Percentiles rank a stretch among this genome's conserved stretches.
These are phyloP conservation scores for Sapria himalayana DNA, from an alignment of 345 rosid genomes.

Conservation along the genomic window DNA sequence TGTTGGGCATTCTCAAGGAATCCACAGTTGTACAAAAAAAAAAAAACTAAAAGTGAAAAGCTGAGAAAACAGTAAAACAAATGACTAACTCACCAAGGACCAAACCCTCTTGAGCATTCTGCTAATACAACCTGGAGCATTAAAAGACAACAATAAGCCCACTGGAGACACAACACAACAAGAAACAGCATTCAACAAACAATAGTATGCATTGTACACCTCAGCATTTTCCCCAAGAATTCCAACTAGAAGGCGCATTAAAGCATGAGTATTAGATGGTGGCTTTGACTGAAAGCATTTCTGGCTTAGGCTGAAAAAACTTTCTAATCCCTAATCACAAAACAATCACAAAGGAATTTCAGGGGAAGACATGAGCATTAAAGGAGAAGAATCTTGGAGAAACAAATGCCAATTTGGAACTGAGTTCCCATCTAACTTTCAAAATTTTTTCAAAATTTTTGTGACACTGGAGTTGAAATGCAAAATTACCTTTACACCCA, in stretches of 20 bases:
- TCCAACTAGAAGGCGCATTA: constrained; percentile 50
- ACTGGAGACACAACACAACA: background rate
- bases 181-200: too few relatives aligned
- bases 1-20: too few relatives aligned
- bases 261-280: constrained; percentile 34
- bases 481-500: too few relatives aligned
- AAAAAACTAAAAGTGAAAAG: constrained; percentile 1
- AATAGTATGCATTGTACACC: constrained; percentile 21
- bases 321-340: constrained; percentile 74
- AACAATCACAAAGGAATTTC: too few relatives aligned
- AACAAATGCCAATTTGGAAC: too few relatives aligned
- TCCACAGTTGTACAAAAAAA: background rate
- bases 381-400: too few relatives aligned
- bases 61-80: constrained; percentile 4
- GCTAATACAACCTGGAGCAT: constrained; percentile 65
- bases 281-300: constrained; percentile 70
- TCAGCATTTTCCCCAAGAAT: constrained; percentile 79
- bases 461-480: too few relatives aligned
- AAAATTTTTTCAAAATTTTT: too few relatives aligned
- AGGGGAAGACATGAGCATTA: too few relatives aligned
- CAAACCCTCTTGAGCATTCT: constrained; percentile 80
- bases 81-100: constrained; percentile 57
- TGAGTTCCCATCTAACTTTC: too few relatives aligned
- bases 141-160: constrained; percentile 8
- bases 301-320: constrained; percentile 69